phyloP scores from a whole-genome alignment of 306 rosid genomes.

The Rubus idaeus region DNA sequence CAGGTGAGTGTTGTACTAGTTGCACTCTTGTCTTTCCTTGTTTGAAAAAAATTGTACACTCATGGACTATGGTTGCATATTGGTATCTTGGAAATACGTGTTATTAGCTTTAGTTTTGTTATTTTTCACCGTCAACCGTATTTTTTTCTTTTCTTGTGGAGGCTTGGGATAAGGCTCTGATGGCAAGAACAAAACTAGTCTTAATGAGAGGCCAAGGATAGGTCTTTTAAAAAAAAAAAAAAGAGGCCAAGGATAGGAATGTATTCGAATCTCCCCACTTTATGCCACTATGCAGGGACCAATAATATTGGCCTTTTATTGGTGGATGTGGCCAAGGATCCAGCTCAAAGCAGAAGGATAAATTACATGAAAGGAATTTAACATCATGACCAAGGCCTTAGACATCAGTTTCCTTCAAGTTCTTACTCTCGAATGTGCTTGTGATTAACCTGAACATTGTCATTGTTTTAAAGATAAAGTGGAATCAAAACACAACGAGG shows the following conservation, averaged over 20 bases:
- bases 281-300: not conserved
- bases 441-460: not conserved
- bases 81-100: not conserved
- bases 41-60: not conserved
- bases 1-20: conserved; percentile 51
- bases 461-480: not conserved
- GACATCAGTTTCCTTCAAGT: not conserved
- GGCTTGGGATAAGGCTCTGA: not conserved
- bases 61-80: not conserved
- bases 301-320: too few species aligned
- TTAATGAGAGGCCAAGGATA: not conserved
- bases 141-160: not conserved
- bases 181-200: not conserved
- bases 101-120: not conserved
- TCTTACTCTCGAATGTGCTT: not conserved
- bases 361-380: not conserved
- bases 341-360: not conserved
- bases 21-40: not conserved
- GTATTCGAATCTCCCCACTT: not conserved
- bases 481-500: not conserved
- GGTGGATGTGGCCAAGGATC: not conserved
- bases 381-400: not conserved
- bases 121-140: not conserved
- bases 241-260: not conserved
- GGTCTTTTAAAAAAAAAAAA: too few species aligned